Conservation (phyloP, 768 basidiomycete genomes). For the Xerocomus brunneocitrinus region DNA sequence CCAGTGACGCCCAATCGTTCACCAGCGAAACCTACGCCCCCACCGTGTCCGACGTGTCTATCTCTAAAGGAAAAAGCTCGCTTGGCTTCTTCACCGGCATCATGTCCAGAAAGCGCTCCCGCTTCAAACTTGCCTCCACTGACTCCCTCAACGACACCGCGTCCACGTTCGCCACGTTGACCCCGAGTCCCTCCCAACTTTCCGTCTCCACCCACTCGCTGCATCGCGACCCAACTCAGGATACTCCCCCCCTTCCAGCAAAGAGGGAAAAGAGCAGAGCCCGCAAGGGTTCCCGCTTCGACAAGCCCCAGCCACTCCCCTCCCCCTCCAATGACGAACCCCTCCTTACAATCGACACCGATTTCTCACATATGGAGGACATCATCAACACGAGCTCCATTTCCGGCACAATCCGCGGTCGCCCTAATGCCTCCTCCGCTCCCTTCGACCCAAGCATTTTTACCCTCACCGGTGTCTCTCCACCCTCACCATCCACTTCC, state of each 20-base stretch:
- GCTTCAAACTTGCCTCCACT: conserved; percentile 38
- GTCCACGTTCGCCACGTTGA: conserved; percentile 34
- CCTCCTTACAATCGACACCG: conserved; percentile 23
- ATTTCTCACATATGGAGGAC: conserved; percentile 66
- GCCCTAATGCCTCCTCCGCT: conserved; percentile 18
- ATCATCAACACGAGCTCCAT: conserved; percentile 51
- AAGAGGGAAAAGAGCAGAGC: conserved; percentile 30
- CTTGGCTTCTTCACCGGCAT: conserved; percentile 38
- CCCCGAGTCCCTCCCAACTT: conserved; percentile 33
- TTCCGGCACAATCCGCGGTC: conserved; percentile 7
- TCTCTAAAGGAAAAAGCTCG: conserved; percentile 46
- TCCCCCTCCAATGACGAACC: conserved; percentile 27
- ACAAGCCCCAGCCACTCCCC: conserved; percentile 16
- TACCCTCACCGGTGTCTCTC: conserved; percentile 31
- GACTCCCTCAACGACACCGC: conserved; percentile 23
- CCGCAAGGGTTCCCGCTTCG: conserved; percentile 19
- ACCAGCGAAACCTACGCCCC: conserved; percentile 24
- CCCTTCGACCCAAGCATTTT: conserved; percentile 29
- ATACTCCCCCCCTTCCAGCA: conserved; percentile 5
- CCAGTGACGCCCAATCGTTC: conserved; percentile 28
- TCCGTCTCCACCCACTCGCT: conserved; percentile 20
- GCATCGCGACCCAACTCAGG: not conserved
- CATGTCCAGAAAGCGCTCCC: conserved; percentile 38
- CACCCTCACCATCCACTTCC: conserved; percentile 30
- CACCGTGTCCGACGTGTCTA: conserved; percentile 34